Evolutionary conservation across 2,329 filamentous ascomycete species (phyloP).

Genomic region (Diaporthe destruens): DNA sequence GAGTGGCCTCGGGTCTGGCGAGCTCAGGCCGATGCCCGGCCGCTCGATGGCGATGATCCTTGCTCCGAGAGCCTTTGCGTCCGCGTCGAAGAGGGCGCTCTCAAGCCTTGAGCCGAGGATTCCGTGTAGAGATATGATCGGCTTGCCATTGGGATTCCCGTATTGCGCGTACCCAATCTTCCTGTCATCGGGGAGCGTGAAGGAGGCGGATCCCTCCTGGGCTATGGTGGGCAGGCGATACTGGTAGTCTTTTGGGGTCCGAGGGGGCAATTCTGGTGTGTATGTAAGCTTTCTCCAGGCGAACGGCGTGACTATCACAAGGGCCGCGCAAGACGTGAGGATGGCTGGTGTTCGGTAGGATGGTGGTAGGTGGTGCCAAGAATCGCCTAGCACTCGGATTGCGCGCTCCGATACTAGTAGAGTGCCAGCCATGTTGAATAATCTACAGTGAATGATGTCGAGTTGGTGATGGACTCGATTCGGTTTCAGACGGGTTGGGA

Average conservation of each 20-base stretch:
- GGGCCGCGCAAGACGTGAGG: slow-evolving; percentile 22
- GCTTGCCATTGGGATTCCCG: slow-evolving; percentile 49
- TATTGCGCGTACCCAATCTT: slow-evolving; percentile 56
- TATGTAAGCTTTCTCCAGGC: slow-evolving; percentile 24
- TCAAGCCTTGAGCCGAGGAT: slow-evolving; percentile 58
- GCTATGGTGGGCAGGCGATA: slow-evolving; percentile 17
- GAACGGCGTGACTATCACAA: slow-evolving; percentile 4
- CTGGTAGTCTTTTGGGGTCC: slow-evolving; percentile 16
- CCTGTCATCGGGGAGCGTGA: slow-evolving; percentile 56
- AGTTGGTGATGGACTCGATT: neutral
- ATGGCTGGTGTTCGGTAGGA: slow-evolving; percentile 23
- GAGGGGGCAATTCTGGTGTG: slow-evolving; percentile 14
- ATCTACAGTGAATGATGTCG: neutral
- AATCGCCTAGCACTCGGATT: neutral
- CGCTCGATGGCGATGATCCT: slow-evolving; percentile 56
- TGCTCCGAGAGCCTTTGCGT: slow-evolving; percentile 47
- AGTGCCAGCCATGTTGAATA: slow-evolving; percentile 9
- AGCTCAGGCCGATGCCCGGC: slow-evolving; percentile 58
- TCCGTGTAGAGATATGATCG: slow-evolving; percentile 58
- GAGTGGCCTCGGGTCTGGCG: slow-evolving; percentile 48
- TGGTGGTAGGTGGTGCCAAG: slow-evolving; percentile 17
- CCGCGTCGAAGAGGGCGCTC: slow-evolving; percentile 46
- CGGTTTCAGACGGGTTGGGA: too few species aligned
- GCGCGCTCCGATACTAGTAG: slow-evolving; percentile 6
- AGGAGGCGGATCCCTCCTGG: slow-evolving; percentile 10